phyloP scores from a whole-genome alignment of 192 early-diverging fungal species.

The Jimgerdemannia lactiflua region DNA sequence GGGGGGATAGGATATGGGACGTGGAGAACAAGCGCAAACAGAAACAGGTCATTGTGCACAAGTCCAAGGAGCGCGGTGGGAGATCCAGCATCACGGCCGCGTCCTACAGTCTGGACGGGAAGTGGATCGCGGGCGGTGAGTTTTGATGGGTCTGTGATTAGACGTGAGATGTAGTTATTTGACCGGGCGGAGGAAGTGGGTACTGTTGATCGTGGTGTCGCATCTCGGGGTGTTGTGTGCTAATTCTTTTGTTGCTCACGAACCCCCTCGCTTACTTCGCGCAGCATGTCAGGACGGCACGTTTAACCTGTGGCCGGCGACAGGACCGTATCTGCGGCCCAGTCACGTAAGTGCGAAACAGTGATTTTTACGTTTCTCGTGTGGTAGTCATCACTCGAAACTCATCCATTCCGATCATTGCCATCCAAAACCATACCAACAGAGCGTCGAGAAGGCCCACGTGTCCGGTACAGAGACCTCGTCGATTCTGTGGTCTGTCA shows the following conservation, averaged over 20 bases:
- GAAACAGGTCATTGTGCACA: constrained; percentile 74
- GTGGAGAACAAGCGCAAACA: constrained; percentile 67
- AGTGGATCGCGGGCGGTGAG: constrained; percentile 62
- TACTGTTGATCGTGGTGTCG: not conserved
- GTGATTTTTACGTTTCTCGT: too few relatives aligned
- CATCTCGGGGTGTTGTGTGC: too few relatives aligned
- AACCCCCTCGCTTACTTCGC: constrained; percentile 9
- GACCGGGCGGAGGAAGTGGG: not conserved
- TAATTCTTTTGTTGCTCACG: not conserved
- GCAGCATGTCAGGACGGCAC: constrained; percentile 71
- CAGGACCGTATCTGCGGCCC: constrained; percentile 61
- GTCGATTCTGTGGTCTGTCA: constrained; percentile 64
- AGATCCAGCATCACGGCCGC: constrained; percentile 68
- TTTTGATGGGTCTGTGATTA: not conserved
- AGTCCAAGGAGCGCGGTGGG: constrained; percentile 67
- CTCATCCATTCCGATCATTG: not conserved
- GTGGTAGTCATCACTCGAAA: not conserved
- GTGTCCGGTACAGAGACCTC: constrained; percentile 62
- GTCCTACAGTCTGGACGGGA: constrained; percentile 69
- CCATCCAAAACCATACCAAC: not conserved
- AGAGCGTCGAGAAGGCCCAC: constrained; percentile 71
- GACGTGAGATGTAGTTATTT: not conserved
- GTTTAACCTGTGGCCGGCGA: constrained; percentile 72
- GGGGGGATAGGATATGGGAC: constrained; percentile 69
- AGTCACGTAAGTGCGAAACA: constrained; percentile 45